Percentiles rank a stretch among this genome's conserved stretches.
phyloP scores from a whole-genome alignment of 2,329 filamentous ascomycete genomes.

The Phymatotrichopsis omnivora region DNA sequence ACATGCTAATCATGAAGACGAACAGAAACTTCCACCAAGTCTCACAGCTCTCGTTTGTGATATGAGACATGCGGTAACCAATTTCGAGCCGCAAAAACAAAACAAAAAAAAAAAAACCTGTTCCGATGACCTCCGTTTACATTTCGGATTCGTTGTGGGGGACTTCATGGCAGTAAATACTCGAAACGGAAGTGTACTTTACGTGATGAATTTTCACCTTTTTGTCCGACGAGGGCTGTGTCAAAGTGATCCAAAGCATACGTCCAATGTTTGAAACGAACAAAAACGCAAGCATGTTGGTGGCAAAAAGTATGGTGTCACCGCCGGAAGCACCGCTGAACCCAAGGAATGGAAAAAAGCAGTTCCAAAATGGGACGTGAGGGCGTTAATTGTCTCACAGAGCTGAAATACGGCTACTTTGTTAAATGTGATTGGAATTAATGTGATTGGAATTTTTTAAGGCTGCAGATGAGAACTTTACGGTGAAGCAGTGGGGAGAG shows the following conservation, averaged over 20 bases:
- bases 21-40: constrained; percentile 6
- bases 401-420: constrained; percentile 12
- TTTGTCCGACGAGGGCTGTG: constrained; percentile 7
- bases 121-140: constrained; percentile 1
- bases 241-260: constrained; percentile 7
- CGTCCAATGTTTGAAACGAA: constrained; percentile 12
- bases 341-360: constrained; percentile 1
- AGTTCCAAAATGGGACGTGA: not conserved
- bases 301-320: constrained; percentile 13
- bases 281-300: constrained; percentile 3
- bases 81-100: too few species aligned
- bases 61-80: constrained; percentile 8
- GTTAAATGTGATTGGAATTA: constrained; percentile 15
- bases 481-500: constrained; percentile 19
- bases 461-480: constrained; percentile 10
- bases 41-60: constrained; percentile 9
- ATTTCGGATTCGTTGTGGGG: constrained; percentile 7
- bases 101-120: not conserved
- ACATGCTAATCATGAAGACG: constrained; percentile 6
- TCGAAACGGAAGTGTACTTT: constrained; percentile 18
- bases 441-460: constrained; percentile 11
- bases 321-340: constrained; percentile 1
- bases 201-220: constrained; percentile 11
- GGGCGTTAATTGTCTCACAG: not conserved
- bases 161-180: constrained; percentile 12